phyloP scores from a whole-genome alignment of 2,329 filamentous ascomycete species.

The Colletotrichum tanaceti region DNA sequence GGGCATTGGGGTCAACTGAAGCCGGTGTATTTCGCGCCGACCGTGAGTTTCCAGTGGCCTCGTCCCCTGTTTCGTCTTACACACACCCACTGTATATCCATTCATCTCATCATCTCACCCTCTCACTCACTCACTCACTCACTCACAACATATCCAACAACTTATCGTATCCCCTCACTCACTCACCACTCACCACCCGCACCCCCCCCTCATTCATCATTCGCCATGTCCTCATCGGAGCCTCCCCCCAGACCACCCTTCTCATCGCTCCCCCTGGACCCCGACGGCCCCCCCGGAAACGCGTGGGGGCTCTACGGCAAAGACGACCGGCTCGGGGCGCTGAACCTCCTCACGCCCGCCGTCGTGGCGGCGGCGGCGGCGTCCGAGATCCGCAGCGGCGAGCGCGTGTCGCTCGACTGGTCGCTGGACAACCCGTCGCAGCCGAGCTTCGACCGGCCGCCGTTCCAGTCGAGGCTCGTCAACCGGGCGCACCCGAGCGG shows the following conservation, averaged over 20 bases:
- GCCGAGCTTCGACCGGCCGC: slow-evolving; percentile 50
- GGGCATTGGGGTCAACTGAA: not conserved
- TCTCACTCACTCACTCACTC: no score
- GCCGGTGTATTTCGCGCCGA: slow-evolving; percentile 25
- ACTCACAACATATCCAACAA: no score
- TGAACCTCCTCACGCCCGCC: slow-evolving; percentile 66
- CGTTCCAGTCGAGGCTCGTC: slow-evolving; percentile 51
- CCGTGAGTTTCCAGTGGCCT: not conserved
- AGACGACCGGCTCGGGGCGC: slow-evolving; percentile 63
- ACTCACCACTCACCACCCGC: no score
- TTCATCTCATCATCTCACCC: not conserved
- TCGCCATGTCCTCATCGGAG: slow-evolving; percentile 13
- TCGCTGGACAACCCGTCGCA: slow-evolving; percentile 47
- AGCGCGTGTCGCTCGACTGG: slow-evolving; percentile 51
- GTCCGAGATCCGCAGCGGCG: slow-evolving; percentile 42
- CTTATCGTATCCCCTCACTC: no score
- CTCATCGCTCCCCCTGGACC: slow-evolving; percentile 58
- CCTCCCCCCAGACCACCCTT: slow-evolving; percentile 20
- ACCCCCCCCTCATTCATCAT: not conserved
- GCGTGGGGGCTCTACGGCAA: slow-evolving; percentile 67
- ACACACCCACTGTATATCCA: no score
- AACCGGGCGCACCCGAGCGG: slow-evolving; percentile 51
- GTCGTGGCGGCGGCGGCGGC: slow-evolving; percentile 44
- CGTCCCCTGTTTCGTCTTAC: not conserved
- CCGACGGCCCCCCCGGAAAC: slow-evolving; percentile 62